A percentile compares a stretch with the other conserved stretches of the same genome.
These are phyloP conservation scores for Tinospora cordifolia DNA, from an alignment of 164 flowering plant genomes.

Conservation along the genomic window DNA sequence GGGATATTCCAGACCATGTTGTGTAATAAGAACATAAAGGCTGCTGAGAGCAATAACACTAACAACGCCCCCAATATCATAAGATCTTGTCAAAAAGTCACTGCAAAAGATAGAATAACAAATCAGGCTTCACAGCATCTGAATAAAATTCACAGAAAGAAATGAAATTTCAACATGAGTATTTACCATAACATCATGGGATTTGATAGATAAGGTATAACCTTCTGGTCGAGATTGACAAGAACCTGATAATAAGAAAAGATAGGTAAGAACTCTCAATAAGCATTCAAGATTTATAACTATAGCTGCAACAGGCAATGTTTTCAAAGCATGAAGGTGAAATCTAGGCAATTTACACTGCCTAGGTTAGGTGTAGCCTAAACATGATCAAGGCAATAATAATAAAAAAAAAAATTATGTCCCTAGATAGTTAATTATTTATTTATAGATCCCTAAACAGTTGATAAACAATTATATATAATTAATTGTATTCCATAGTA, in stretches of 20 bases:
- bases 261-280: not conserved
- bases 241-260: conserved; percentile 54
- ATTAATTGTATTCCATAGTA: no score
- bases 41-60: conserved; percentile 98
- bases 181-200: conserved; percentile 71
- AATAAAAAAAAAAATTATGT: no score
- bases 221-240: conserved; percentile 59
- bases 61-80: conserved; percentile 92
- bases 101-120: conserved; percentile 39
- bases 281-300: not conserved
- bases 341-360: no score
- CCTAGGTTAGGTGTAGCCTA: no score
- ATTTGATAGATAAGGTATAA: conserved; percentile 72
- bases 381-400: no score
- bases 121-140: conserved; percentile 14
- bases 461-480: no score
- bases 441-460: no score
- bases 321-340: no score
- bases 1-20: conserved; percentile 88
- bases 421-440: no score
- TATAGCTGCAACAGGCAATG: no score
- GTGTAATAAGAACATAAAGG: conserved; percentile 79
- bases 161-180: not conserved
- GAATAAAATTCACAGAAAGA: not conserved
- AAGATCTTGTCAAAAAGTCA: conserved; percentile 90